A percentile compares a stretch with the other conserved stretches of the same genome.
These are phyloP conservation scores for Neurospora sp. DNA, from an alignment of 495 filamentous ascomycete species.

Conservation along the genomic window DNA sequence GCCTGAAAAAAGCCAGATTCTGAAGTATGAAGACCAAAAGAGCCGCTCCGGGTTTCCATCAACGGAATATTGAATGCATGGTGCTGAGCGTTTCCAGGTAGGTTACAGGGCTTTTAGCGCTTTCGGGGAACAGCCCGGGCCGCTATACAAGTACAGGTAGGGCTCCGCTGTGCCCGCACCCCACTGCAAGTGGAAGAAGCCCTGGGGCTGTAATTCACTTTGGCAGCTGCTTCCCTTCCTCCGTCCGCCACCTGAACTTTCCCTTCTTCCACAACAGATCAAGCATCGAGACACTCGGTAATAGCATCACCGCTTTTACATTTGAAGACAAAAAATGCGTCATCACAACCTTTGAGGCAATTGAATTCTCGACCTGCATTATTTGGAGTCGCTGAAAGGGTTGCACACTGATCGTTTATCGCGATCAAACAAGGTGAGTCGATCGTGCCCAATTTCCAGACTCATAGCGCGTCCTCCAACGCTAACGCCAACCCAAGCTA, in stretches of 20 bases:
- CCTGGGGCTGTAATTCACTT: not conserved
- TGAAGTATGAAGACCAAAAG: not conserved
- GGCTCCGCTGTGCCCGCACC: no score
- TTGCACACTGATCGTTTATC: not conserved
- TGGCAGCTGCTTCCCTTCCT: not conserved
- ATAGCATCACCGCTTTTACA: not conserved
- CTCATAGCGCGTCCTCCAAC: not conserved
- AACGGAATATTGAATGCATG: not conserved
- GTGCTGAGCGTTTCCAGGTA: no score
- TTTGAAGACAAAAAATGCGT: not conserved
- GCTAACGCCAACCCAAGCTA: not conserved
- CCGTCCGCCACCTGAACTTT: no score
- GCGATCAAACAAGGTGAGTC: not conserved
- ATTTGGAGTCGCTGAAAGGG: not conserved
- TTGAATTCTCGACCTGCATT: not conserved
- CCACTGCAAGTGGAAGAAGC: not conserved
- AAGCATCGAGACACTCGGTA: not conserved
- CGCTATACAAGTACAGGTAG: no score
- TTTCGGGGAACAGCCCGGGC: no score
- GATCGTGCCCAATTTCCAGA: not conserved
- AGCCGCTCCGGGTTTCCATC: not conserved
- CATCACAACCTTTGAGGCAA: not conserved
- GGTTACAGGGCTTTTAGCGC: no score
- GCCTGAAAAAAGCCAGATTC: not conserved
- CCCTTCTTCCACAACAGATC: not conserved